phyloP scores from a whole-genome alignment of 495 filamentous ascomycete genomes.

The Penicillium salamii region DNA sequence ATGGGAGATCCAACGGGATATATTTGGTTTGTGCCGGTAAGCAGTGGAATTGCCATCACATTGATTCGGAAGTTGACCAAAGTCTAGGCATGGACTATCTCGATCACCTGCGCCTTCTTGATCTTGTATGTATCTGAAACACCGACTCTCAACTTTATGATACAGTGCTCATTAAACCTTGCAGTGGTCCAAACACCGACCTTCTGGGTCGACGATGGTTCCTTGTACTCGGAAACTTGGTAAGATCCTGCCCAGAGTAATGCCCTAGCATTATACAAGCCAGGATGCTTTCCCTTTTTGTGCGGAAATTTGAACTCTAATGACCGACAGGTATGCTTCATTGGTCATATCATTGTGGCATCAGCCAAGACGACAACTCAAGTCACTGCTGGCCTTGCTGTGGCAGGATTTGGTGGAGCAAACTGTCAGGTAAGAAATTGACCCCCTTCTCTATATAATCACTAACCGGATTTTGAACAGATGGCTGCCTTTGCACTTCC shows the following conservation, averaged over 20 bases:
- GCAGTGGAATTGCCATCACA: neutral
- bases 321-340: conserved; percentile 13
- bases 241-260: too few relatives aligned
- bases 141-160: neutral
- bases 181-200: conserved; percentile 24
- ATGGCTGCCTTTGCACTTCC: conserved; percentile 28
- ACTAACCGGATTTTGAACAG: neutral
- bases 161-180: neutral
- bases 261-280: too few relatives aligned
- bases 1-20: conserved; percentile 21
- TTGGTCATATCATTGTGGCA: conserved; percentile 23
- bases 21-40: conserved; percentile 24
- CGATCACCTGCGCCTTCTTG: conserved; percentile 24
- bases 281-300: too few relatives aligned
- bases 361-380: conserved; percentile 22
- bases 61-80: neutral
- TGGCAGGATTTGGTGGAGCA: conserved; percentile 24
- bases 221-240: conserved; percentile 23
- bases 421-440: conserved; percentile 17
- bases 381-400: conserved; percentile 19
- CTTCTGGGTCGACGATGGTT: conserved; percentile 27
- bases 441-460: too few relatives aligned
- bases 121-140: conserved; percentile 17
- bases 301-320: too few relatives aligned
- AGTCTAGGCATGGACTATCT: conserved; percentile 25